phyloP scores from a whole-genome alignment of 106 monocot species.

The Dendrobium catenatum region DNA sequence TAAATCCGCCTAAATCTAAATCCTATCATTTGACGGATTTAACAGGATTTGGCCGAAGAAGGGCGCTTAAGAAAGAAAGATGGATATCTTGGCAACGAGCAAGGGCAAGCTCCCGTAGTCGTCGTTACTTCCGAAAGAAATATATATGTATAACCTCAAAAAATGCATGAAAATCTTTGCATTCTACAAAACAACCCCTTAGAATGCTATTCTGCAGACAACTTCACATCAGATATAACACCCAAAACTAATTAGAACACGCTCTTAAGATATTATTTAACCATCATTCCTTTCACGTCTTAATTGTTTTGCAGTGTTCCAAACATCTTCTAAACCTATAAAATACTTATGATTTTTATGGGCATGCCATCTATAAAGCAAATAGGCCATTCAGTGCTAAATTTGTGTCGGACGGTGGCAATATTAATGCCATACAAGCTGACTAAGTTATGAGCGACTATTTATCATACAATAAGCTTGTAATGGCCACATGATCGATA shows the following conservation, averaged over 20 bases:
- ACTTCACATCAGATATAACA: not conserved
- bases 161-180: not conserved
- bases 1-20: no score
- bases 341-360: not conserved
- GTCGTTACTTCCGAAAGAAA: no score
- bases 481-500: not conserved
- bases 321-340: not conserved
- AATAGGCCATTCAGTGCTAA: conserved; percentile 11
- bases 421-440: not conserved
- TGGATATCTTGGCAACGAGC: no score
- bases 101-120: no score
- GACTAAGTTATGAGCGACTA: not conserved
- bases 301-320: not conserved
- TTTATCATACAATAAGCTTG: conserved; percentile 4
- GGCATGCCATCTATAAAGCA: conserved; percentile 40
- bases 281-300: not conserved
- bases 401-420: conserved; percentile 8
- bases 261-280: not conserved
- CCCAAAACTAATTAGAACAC: not conserved
- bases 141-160: no score
- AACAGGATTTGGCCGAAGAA: no score
- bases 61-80: no score
- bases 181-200: not conserved
- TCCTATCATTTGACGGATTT: no score
- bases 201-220: not conserved